Base-by-base conservation (phyloP, 805 yeast genomes). In the Candida arabinofermentans region DNA sequence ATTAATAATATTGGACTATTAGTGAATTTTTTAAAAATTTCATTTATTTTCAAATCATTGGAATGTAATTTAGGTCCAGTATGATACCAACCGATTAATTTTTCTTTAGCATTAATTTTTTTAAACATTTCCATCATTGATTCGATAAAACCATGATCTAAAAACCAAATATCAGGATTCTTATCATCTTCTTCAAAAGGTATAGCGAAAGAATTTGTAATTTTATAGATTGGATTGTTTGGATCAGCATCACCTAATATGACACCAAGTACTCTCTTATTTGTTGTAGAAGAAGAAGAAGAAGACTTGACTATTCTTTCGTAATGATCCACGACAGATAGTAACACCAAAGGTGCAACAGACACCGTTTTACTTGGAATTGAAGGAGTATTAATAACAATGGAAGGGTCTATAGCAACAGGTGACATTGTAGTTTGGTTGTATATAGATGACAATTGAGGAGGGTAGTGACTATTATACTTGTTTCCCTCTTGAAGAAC, bases 61-160 rank as follows among this genome's bases (percentile, higher is more conserved):
- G 90, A 76, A 54, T 79, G 81, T 50, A 95, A 75, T 62, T 89
- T 89, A 16, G 98, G 97, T 4, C 99, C 99, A 8, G 96, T 83
- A 65, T 93, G 99, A 62, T 93, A 93, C 99, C 99, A 93, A n/a
- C 99, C 99, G 60, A 93, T 81, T 36, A 93, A 73, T 61, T 81
- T 86, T 64, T 93, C 99, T 67, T 87, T 90, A 16, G 99, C 99
- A 67, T 90, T 95, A 62, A 93, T 90, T 64, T 95, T 93, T 62
- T 86, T 88, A 69, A 89, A 91, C 99, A 93, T 93, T 53, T 89
- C 96, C 50, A 89, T 83, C 99, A 93, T 93, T 41, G 86, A 79
- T 59, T 91, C 98, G 45, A 93, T 87, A 63, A 83, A 93, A 62
- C 93, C 91, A 68, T 93, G 99, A 62, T 93, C 99, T 55, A 93